A percentile compares a stretch with the other conserved stretches of the same genome.
phyloP scores from a whole-genome alignment of 129 eudicot species.

The Scalesia atractyloides region DNA sequence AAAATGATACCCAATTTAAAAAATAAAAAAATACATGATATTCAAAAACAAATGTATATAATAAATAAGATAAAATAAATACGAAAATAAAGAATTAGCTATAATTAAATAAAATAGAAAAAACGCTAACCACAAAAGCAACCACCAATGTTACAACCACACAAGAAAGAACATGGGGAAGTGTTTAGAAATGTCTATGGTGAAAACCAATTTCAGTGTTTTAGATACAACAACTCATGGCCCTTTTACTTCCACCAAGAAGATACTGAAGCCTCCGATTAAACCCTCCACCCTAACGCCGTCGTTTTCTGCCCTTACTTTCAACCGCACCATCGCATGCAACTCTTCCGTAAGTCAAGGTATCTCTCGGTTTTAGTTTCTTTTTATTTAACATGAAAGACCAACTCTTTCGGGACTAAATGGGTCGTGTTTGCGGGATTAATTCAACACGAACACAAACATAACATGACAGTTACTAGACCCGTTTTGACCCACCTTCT shows the following conservation, averaged over 20 bases:
- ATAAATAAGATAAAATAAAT: no score
- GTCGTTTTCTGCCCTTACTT: background rate
- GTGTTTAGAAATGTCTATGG: background rate
- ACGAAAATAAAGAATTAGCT: no score
- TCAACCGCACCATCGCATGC: constrained; percentile 6
- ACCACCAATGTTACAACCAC: background rate
- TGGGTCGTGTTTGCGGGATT: no score
- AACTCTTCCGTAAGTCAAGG: background rate
- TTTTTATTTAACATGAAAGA: no score
- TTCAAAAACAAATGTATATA: no score
- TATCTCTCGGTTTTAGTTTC: background rate
- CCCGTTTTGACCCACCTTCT: no score
- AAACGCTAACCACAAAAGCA: background rate
- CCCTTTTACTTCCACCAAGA: background rate
- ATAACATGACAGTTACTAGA: no score
- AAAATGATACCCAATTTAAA: no score
- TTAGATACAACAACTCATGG: background rate
- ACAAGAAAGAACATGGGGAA: background rate
- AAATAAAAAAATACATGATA: no score
- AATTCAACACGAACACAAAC: no score
- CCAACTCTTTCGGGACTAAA: no score
- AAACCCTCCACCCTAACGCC: background rate
- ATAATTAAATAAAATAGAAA: background rate
- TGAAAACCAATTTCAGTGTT: background rate
- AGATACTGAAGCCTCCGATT: background rate